Conservation (phyloP, 2,329 filamentous ascomycete genomes). For the Penicillium decumbens region DNA sequence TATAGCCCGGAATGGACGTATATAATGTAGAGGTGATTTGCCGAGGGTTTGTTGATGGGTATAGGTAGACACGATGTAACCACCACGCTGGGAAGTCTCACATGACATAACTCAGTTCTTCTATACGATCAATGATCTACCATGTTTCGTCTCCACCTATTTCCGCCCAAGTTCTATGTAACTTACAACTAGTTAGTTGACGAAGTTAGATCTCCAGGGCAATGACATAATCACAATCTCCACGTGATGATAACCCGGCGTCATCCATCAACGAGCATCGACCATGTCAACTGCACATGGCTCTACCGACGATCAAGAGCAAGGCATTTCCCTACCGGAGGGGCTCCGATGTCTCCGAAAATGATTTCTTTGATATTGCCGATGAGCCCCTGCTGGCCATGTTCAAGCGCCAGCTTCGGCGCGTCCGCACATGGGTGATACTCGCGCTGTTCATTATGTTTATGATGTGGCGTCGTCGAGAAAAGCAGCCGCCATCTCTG, state of each 20-base stretch:
- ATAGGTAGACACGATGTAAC: too few species aligned
- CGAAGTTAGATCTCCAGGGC: neutral
- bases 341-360: slow-evolving; percentile 30
- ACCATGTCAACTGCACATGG: neutral
- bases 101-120: too few species aligned
- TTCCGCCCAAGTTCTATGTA: too few species aligned
- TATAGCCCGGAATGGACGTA: neutral
- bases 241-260: neutral
- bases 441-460: slow-evolving; percentile 25
- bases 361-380: slow-evolving; percentile 37
- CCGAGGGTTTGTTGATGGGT: too few species aligned
- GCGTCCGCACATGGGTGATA: slow-evolving; percentile 28
- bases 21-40: neutral
- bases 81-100: too few species aligned
- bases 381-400: slow-evolving; percentile 29
- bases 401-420: slow-evolving; percentile 32
- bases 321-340: slow-evolving; percentile 25
- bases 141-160: neutral
- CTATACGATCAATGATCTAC: too few species aligned
- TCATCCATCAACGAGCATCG: neutral
- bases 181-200: too few species aligned
- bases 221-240: neutral
- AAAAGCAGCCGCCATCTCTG: slow-evolving; percentile 15
- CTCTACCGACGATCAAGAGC: slow-evolving; percentile 6
- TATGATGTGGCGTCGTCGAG: slow-evolving; percentile 24